phyloP scores from a whole-genome alignment of 2,329 filamentous ascomycete species.

The Ophiocordyceps camponoti-rufipedis region DNA sequence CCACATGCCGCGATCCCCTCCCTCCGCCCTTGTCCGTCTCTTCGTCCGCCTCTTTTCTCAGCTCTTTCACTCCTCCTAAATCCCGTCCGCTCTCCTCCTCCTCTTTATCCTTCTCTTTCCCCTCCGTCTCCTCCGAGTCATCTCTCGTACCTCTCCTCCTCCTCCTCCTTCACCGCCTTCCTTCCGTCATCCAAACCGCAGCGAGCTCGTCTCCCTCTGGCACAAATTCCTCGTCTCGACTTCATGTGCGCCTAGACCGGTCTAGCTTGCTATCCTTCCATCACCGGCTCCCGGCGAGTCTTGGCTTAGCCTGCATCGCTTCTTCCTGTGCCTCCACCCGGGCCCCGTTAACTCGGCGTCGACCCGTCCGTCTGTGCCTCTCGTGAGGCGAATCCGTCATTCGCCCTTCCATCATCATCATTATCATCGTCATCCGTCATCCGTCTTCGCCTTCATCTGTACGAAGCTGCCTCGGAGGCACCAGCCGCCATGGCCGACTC shows the following conservation, averaged over 20 bases:
- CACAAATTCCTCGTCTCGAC: background rate
- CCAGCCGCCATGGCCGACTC: conserved; percentile 9
- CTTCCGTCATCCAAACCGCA: background rate
- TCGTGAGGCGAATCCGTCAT: background rate
- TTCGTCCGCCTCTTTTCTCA: background rate
- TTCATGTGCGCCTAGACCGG: background rate
- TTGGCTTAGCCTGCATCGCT: background rate
- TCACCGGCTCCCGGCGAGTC: background rate
- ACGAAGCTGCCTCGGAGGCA: conserved; percentile 2
- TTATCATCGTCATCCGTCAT: too few species aligned
- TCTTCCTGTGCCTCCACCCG: background rate
- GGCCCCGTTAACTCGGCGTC: too few species aligned
- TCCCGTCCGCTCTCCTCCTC: background rate
- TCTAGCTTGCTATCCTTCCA: background rate
- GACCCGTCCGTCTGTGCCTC: background rate
- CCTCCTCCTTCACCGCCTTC: background rate
- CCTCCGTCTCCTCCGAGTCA: background rate
- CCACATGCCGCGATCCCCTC: background rate
- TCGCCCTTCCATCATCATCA: background rate
- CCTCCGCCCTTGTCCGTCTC: background rate
- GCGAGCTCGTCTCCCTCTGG: background rate
- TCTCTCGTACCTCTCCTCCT: background rate
- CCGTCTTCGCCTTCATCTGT: background rate
- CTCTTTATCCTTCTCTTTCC: background rate
- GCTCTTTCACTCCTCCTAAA: background rate